Conservation (phyloP, 2,329 filamentous ascomycete genomes). For the Sporothrix schenckii region DNA sequence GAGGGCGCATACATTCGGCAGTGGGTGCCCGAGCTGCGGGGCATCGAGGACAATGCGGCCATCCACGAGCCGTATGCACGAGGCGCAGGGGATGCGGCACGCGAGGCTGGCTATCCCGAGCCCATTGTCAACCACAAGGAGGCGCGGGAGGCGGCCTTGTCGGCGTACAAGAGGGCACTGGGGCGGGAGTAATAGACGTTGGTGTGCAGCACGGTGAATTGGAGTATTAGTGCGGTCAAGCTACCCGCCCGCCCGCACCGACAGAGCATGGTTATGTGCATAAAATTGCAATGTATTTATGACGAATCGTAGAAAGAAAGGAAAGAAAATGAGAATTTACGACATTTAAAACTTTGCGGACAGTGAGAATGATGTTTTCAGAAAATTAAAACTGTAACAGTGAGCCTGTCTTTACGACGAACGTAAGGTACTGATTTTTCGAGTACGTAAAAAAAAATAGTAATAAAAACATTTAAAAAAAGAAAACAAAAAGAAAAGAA, state of each 20-base stretch:
- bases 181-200: constrained; percentile 17
- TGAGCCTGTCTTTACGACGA: no score
- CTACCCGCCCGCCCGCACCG: not conserved
- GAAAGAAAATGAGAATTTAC: no score
- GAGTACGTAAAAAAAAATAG: no score
- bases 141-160: constrained; percentile 59
- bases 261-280: not conserved
- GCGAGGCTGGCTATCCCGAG: constrained; percentile 71
- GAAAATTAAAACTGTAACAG: no score
- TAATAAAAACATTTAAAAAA: no score
- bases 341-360: no score
- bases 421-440: no score
- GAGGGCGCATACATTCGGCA: constrained; percentile 78
- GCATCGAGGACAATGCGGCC: constrained; percentile 67
- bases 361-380: no score
- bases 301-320: no score
- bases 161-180: constrained; percentile 41
- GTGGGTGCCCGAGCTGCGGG: constrained; percentile 77
- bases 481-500: no score
- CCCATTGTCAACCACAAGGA: constrained; percentile 75
- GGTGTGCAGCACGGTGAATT: no score
- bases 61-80: constrained; percentile 80
- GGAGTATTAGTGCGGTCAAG: not conserved
- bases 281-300: no score
- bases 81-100: constrained; percentile 61